Evolutionary conservation across 129 eudicot species (phyloP).

Genomic region (sunflower (Helianthus annuus)): HanXRQr2.0-SUNRISE NC_035449.2:155437289-155437788

Average conservation of each 20-base stretch:
- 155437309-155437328: no score
- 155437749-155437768: background rate
- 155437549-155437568: no score
- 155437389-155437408: slow-evolving; percentile 69
- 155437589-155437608: background rate
- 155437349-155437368: slow-evolving; percentile 68
- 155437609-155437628: slow-evolving; percentile 68
- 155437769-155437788: slow-evolving; percentile 46
- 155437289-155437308: background rate
- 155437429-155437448: slow-evolving; percentile 72
- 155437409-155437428: slow-evolving; percentile 71
- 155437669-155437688: slow-evolving; percentile 63
- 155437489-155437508: background rate
- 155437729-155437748: background rate
- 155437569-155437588: no score
- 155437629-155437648: slow-evolving; percentile 83
- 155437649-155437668: slow-evolving; percentile 65
- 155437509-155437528: background rate
- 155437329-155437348: background rate
- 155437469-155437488: slow-evolving; percentile 76
- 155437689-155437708: slow-evolving; percentile 90
- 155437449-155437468: slow-evolving; percentile 84
- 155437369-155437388: slow-evolving; percentile 62
- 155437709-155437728: background rate
- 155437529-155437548: no score